These are phyloP conservation scores for Adansonia rubrostipa DNA, from an alignment of 441 rosid genomes.

Conservation along the genomic window DNA sequence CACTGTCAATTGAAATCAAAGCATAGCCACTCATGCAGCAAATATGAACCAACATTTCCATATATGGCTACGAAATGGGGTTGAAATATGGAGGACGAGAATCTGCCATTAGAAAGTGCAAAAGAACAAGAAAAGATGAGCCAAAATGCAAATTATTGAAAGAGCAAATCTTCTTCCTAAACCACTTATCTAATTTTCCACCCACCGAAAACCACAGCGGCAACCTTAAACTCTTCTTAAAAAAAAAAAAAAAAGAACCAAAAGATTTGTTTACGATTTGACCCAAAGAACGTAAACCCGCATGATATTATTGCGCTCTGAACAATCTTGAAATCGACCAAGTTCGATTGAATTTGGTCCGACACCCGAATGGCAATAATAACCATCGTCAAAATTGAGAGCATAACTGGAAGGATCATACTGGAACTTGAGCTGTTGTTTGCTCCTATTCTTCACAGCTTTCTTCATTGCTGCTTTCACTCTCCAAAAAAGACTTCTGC, in stretches of 20 bases:
- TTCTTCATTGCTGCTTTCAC: slow-evolving; percentile 60
- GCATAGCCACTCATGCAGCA: not conserved
- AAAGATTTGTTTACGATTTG: slow-evolving; percentile 21
- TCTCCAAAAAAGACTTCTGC: slow-evolving; percentile 55
- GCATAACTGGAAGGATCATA: no score
- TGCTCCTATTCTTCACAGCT: slow-evolving; percentile 42
- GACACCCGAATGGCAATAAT: slow-evolving; percentile 37
- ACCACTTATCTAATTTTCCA: slow-evolving; percentile 1
- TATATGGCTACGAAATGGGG: not conserved
- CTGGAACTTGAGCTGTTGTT: slow-evolving; percentile 54
- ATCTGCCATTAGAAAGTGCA: not conserved
- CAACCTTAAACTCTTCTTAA: not conserved
- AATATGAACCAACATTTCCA: not conserved
- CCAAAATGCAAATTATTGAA: not conserved
- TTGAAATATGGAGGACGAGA: slow-evolving; percentile 13
- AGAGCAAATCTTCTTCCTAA: slow-evolving; percentile 11
- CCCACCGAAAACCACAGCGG: slow-evolving; percentile 12
- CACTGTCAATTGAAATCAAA: not conserved
- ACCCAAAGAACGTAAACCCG: slow-evolving; percentile 57
- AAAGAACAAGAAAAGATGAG: not conserved
- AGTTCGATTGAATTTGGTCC: slow-evolving; percentile 21
- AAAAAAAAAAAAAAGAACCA: not conserved
- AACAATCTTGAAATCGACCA: slow-evolving; percentile 24
- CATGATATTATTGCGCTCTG: slow-evolving; percentile 20
- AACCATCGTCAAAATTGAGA: slow-evolving; percentile 56